Base-by-base conservation (phyloP, 345 rosid species). In the Gossypium turneri region DNA sequence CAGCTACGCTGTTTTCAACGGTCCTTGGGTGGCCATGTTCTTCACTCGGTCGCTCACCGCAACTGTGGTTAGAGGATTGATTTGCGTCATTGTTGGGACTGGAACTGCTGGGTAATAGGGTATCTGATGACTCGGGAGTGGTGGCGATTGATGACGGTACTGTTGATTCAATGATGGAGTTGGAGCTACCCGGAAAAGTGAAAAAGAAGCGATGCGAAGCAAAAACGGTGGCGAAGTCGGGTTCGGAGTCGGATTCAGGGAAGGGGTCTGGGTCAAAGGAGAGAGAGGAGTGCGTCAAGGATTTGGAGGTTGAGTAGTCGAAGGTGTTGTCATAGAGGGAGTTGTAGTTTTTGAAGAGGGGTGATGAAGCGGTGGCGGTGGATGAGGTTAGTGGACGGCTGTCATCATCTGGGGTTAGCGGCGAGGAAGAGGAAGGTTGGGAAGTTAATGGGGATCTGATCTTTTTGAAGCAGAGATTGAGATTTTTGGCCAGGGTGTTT, bases 191-290 rank as follows among this genome's bases (percentile, higher is more conserved):
- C 0, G 98, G 98, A 2, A 92, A 85, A 72, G 97, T 84, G 90
- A 91, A 88, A 84, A 94, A 94, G 92, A 94, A 92, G 61, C 97
- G 95, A 7, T 85, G 89, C 15, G 97, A 90, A 74, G 98, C 94
- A 62, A 84, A 85, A 27, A 83, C 83, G 61, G 91, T 75, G 76
- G 94, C 86, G 75, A 94, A 84, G 74, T 90, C 97, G 47, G 91
- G 93, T 47, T 80, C 86, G 34, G 77, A 59, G 16, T 77, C 71
- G 74, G 82, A 45, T 25, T 79, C 68, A 12, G 74, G 63, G 8
- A 75, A 43, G 72, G 77, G 58, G 2, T 53, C 51, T 2, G 70
- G 29, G 4, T 44, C 70, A 7, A 63, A 52, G 47, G 56, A 16
- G 72, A 74, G 20, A 59, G 72, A 9, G 20, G 72, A 13, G 4